phyloP scores from a whole-genome alignment of 2,329 filamentous ascomycete species.

The Phaeosphaeria sp. region DNA sequence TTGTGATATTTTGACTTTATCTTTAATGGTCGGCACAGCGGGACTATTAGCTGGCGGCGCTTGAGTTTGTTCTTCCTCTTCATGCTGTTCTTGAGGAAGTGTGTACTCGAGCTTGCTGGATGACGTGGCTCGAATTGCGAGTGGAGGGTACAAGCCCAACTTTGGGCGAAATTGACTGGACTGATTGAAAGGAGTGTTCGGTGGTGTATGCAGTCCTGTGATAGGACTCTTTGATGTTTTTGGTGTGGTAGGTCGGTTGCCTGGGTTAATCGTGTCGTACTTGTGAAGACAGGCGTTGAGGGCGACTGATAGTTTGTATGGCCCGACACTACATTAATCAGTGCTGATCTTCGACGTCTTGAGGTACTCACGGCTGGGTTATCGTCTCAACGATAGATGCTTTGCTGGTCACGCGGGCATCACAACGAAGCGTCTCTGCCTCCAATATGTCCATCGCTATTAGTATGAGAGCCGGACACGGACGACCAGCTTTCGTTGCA shows the following conservation, averaged over 20 bases:
- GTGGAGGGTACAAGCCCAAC: neutral
- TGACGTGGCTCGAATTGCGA: neutral
- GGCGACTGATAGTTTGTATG: conserved; percentile 29
- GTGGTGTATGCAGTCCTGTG: neutral
- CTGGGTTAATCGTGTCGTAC: conserved; percentile 13
- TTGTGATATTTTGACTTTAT: conserved; percentile 1
- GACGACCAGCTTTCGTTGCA: conserved; percentile 1
- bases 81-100: neutral
- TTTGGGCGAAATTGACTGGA: neutral
- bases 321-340: conserved; percentile 25
- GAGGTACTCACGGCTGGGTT: conserved; percentile 33
- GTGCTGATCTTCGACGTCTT: neutral
- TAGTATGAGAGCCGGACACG: conserved; percentile 29
- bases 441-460: conserved; percentile 34
- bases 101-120: neutral
- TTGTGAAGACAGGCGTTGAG: conserved; percentile 27
- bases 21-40: neutral
- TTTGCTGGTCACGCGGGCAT: conserved; percentile 25
- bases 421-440: conserved; percentile 32
- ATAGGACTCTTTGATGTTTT: neutral
- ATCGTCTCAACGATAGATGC: conserved; percentile 33
- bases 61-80: conserved; percentile 9
- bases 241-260: neutral
- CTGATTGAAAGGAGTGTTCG: neutral
- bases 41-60: conserved; percentile 31